Evolutionary conservation across 164 flowering plant genomes (phyloP), one percentile per base, ranked within the genome.

Genomic region (Sextonia rubra): DNA sequence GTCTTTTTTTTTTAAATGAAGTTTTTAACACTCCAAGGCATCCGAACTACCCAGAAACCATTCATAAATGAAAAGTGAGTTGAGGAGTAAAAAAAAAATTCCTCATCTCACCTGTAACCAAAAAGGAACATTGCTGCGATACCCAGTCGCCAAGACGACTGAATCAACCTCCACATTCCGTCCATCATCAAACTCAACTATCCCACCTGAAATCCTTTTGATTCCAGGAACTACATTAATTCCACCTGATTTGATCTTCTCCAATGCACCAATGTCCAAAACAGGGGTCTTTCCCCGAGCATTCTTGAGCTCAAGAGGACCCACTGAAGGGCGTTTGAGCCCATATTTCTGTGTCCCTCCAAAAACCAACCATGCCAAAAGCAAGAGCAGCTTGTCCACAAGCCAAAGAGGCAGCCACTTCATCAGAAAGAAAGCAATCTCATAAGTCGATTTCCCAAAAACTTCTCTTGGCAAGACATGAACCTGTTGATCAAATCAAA

Each of bases 91-190:
- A 68, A 65, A 64, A 18, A 37, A 72, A 60, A 22, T n/a, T n/a
- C n/a, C n/a, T n/a, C n/a, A 63, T 8, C 88, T 82, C 70, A 92
- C 98, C 89, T 87, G 79, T 8, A 93, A 85, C 98, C 98, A 93
- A 27, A 88, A 86, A 68, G 98, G 97, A 37, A 93, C 97, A 76
- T 93, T 93, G 91, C 97, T 93, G 77, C 87, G 82, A 74, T 93
- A 93, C 6, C 98, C 98, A 30, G 97, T 93, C 4, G 98, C 98
- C 26, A 91, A 77, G 73, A 91, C 73, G 25, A 90, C 91, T 0
- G 90, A 84, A 79, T 91, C 97, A 6, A 93, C 74, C 71, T 84
- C 87, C 49, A 88, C 80, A 32, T 3, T 60, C 61, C 83, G 77
- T 11, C 98, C 94, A 74, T 89, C 81, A 60, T 82, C 86, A 25